These are phyloP conservation scores for Linnemannia exigua DNA, from an alignment of 192 early-diverging fungal genomes.

Conservation along the genomic window DNA sequence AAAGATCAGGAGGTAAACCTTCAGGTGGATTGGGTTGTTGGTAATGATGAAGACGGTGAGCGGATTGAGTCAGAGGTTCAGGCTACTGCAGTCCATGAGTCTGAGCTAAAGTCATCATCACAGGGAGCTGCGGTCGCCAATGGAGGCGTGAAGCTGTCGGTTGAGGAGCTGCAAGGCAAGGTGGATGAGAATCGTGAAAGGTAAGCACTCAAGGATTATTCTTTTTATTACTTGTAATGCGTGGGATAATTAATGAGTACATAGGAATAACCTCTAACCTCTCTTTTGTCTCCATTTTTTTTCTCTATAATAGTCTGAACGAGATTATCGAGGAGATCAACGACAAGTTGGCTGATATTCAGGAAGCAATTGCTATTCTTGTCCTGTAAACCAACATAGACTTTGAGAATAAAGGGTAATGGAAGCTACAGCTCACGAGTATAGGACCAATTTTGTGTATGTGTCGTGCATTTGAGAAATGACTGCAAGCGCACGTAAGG, in stretches of 20 bases:
- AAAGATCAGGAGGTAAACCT: conserved; percentile 37
- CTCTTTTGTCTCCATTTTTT: background rate
- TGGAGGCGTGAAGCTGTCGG: conserved; percentile 18
- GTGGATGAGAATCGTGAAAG: conserved; percentile 41
- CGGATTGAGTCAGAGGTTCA: conserved; percentile 1
- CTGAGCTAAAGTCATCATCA: background rate
- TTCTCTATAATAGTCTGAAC: conserved; percentile 25
- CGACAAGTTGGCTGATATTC: conserved; percentile 50
- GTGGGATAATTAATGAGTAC: background rate
- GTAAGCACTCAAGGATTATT: conserved; percentile 5
- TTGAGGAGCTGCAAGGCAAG: conserved; percentile 40
- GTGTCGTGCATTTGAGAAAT: background rate
- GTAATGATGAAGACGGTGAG: background rate
- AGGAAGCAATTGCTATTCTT: conserved; percentile 48
- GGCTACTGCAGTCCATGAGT: background rate
- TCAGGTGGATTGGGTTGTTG: conserved; percentile 31
- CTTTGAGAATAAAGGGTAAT: background rate
- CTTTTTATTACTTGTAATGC: background rate
- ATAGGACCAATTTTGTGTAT: background rate
- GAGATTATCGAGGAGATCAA: conserved; percentile 43
- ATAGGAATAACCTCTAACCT: background rate
- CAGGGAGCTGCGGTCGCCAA: background rate
- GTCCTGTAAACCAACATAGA: conserved; percentile 10
- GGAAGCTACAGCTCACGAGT: background rate
- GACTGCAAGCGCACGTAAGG: no score